These are phyloP conservation scores for Circinella minor DNA, from an alignment of 371 early-diverging fungal genomes.

Conservation along the genomic window DNA sequence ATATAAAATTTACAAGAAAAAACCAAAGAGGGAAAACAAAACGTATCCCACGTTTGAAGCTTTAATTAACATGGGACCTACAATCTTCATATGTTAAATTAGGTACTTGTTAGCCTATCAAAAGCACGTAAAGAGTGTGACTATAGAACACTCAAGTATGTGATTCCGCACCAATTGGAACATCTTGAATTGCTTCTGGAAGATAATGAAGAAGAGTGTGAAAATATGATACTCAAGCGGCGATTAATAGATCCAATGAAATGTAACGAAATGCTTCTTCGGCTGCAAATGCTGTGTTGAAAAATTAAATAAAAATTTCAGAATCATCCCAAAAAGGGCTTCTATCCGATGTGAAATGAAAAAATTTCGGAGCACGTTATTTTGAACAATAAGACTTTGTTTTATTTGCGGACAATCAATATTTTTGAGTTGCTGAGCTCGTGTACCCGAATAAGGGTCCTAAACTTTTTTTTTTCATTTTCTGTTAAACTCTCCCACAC, in stretches of 20 bases:
- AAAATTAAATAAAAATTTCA: neutral
- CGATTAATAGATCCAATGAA: conserved; percentile 3
- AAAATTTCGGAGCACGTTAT: no score
- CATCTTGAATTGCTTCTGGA: conserved; percentile 13
- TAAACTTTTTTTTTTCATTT: no score
- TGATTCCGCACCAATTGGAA: neutral
- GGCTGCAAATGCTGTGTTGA: neutral
- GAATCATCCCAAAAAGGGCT: neutral
- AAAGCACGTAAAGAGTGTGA: conserved; percentile 9
- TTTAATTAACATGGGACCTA: no score
- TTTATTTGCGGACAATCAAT: no score
- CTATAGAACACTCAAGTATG: conserved; percentile 7
- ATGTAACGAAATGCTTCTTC: neutral
- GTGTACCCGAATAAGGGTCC: no score
- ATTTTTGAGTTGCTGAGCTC: no score
- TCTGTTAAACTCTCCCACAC: no score
- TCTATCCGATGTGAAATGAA: no score
- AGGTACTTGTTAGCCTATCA: conserved; percentile 16
- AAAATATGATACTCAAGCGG: conserved; percentile 4
- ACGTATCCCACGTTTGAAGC: no score
- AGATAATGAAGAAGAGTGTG: neutral
- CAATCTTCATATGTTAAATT: neutral
- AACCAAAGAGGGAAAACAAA: no score
- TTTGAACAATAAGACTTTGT: no score
- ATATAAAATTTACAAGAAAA: no score